Percentiles rank a stretch among this genome's conserved stretches.
phyloP scores from a whole-genome alignment of 73 alveolate genomes.

The Paramecium caudatum region DNA sequence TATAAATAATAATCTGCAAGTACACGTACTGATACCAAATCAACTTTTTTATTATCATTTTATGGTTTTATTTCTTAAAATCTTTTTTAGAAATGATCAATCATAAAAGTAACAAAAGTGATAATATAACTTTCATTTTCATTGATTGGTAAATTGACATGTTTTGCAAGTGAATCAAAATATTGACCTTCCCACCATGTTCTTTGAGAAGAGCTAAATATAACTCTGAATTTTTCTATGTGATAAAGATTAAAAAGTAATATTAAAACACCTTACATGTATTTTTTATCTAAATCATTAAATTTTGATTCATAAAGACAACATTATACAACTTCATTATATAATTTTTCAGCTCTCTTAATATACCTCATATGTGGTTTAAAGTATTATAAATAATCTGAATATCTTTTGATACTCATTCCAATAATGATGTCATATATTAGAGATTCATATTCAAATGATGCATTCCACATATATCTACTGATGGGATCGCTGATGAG shows the following conservation, averaged over 20 bases:
- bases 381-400: not conserved
- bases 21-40: not conserved
- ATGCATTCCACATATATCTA: not conserved
- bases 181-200: conserved; percentile 21
- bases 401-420: not conserved
- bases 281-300: not conserved
- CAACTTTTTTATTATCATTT: conserved; percentile 46
- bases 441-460: not conserved
- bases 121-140: not conserved
- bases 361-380: not conserved
- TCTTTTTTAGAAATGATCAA: not conserved
- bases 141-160: not conserved
- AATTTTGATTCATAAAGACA: conserved; percentile 12
- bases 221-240: not conserved
- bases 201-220: not conserved
- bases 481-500: conserved; percentile 9
- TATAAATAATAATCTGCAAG: not conserved
- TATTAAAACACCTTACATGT: not conserved
- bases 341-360: not conserved
- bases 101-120: not conserved
- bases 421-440: not conserved
- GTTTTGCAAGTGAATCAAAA: not conserved
- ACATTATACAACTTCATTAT: not conserved
- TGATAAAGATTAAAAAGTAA: not conserved
- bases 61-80: conserved; percentile 36